phyloP scores from a whole-genome alignment of 495 filamentous ascomycete genomes.

The Tuber melanosporum region DNA sequence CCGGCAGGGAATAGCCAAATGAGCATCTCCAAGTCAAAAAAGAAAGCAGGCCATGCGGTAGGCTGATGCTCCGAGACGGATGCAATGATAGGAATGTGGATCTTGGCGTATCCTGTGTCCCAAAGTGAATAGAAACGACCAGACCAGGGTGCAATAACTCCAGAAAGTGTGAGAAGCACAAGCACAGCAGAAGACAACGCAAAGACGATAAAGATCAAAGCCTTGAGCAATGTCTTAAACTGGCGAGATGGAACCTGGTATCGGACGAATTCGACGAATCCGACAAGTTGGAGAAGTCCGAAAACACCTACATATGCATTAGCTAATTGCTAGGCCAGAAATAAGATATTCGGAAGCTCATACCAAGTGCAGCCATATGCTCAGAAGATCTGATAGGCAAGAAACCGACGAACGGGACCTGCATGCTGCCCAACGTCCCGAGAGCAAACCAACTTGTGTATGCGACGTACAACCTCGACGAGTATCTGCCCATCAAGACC shows the following conservation, averaged over 20 bases:
- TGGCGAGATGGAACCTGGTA: constrained; percentile 81
- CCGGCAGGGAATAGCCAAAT: constrained; percentile 99
- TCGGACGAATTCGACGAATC: constrained; percentile 84
- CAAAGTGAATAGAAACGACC: constrained; percentile 99
- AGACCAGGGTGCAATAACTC: constrained; percentile 94
- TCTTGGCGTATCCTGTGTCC: constrained; percentile 99
- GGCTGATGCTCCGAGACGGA: constrained; percentile 99
- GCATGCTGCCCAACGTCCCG: constrained; percentile 96
- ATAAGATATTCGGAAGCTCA: constrained; percentile 34
- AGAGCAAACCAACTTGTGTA: constrained; percentile 98
- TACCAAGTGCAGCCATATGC: constrained; percentile 95
- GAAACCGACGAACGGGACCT: constrained; percentile 98
- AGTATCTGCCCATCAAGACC: constrained; percentile 94
- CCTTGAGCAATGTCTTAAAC: constrained; percentile 77
- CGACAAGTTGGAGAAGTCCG: constrained; percentile 88
- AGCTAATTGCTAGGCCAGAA: background rate
- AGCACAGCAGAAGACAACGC: constrained; percentile 63
- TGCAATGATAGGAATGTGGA: constrained; percentile 98
- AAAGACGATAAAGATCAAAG: constrained; percentile 70
- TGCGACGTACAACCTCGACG: constrained; percentile 85
- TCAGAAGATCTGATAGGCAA: constrained; percentile 93
- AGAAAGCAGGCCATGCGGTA: constrained; percentile 99
- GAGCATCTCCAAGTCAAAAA: constrained; percentile 96
- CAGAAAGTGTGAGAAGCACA: constrained; percentile 73
- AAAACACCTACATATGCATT: constrained; percentile 66